Percentiles rank a stretch among this genome's conserved stretches.
phyloP scores from a whole-genome alignment of 1,284 basidiomycete genomes.

The Trichosporon faecale region DNA sequence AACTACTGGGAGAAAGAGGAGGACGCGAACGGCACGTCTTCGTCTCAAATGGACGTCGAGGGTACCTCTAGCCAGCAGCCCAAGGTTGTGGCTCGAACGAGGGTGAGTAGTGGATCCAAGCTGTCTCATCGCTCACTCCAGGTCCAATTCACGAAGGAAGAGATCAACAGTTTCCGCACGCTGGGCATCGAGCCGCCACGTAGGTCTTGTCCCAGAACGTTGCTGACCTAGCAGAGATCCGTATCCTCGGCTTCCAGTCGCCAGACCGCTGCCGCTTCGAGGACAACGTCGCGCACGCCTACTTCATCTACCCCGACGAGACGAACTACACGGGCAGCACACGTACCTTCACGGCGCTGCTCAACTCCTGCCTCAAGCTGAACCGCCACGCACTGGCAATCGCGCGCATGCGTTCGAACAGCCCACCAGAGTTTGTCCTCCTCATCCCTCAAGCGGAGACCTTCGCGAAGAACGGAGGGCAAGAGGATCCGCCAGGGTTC shows the following conservation, averaged over 20 bases:
- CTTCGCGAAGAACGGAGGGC: constrained; percentile 64
- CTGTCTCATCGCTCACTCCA: constrained; percentile 41
- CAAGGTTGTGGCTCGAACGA: constrained; percentile 41
- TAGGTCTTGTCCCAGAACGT: constrained; percentile 44
- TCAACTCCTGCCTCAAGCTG: constrained; percentile 78
- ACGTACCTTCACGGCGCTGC: constrained; percentile 81
- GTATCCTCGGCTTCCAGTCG: constrained; percentile 87
- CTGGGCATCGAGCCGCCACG: constrained; percentile 67
- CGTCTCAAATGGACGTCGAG: constrained; percentile 8
- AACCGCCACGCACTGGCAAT: constrained; percentile 76
- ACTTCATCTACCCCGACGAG: constrained; percentile 92
- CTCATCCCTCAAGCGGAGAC: constrained; percentile 85
- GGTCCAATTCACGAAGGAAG: constrained; percentile 81
- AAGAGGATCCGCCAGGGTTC: constrained; percentile 83
- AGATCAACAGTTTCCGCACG: constrained; percentile 75
- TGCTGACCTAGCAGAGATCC: constrained; percentile 56
- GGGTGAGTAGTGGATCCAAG: constrained; percentile 45
- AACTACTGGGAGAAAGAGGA: constrained; percentile 47
- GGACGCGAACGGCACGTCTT: not conserved
- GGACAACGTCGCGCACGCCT: constrained; percentile 86
- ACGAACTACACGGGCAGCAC: constrained; percentile 78
- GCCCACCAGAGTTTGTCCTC: constrained; percentile 75
- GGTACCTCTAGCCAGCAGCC: not conserved
- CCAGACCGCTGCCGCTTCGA: constrained; percentile 68
- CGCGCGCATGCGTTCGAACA: constrained; percentile 67